Evolutionary conservation across 805 yeast species (phyloP), one percentile per base, ranked within the genome.

Genomic region (Metschnikowia drakensbergensis): DNA sequence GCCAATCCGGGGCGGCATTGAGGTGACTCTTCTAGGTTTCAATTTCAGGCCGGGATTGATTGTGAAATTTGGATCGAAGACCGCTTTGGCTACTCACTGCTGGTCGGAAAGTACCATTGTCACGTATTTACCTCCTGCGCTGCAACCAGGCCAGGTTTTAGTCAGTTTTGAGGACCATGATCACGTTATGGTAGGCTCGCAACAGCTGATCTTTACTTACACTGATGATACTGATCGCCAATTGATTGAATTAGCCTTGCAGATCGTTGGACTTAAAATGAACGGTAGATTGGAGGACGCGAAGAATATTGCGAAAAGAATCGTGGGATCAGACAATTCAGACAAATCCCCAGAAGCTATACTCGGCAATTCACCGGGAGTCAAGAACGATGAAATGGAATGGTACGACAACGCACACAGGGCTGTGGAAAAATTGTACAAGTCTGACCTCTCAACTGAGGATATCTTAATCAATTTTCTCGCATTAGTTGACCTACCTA

Each of bases 81-180:
- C 77, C 50, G 89, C 94, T 0, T 66, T 87, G 30, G 86, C 94
- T 3, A 89, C 97, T 0, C 96, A 90, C 61, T 91, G 96, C 67
- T 94, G 99, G 99, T 88, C 95, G 41, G 94, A 87, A 35, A 79
- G 94, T 1, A 94, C 99, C 0, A 86, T 94, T 46, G 96, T 94
- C 2, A 89, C 98, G 0, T 89, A 87, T 59, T 72, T 94, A 43
- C 99, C 99, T 3, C 97, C 99, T 3, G 88, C 97, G 1, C 68
- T 84, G 8, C 81, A 79, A 49, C 85, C 97, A 0, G 98, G 98
- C 0, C 96, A 91, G 55, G 99, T 94, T 2, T 73, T 87, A 48
- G 97, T 94, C 3, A 79, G 91, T n/a, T 85, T 94, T 55, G 82
- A 80, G 47, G 79, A 76, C 54, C 75, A 74, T 54, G 79, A 76